These are phyloP conservation scores for Colletotrichum acutatum DNA, from an alignment of 2,329 filamentous ascomycete genomes.

Conservation along the genomic window DNA sequence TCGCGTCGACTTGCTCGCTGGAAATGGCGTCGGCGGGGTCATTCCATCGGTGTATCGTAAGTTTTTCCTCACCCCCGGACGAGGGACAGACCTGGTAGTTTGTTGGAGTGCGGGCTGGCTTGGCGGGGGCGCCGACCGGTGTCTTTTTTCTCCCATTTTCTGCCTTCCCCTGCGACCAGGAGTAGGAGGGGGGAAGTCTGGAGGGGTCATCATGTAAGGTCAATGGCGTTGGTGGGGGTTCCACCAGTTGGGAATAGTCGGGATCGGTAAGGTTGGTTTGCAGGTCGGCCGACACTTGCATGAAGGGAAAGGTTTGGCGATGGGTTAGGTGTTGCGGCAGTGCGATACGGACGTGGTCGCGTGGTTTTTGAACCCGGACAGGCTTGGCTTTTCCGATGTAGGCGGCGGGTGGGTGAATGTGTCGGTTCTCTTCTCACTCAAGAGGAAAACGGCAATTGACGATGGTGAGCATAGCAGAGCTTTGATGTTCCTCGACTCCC, in stretches of 20 bases:
- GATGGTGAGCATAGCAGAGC: neutral
- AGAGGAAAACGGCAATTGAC: neutral
- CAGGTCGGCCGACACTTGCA: neutral
- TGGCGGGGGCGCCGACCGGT: neutral
- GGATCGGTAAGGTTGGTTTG: neutral
- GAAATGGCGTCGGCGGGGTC: constrained; percentile 1
- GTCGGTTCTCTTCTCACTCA: neutral
- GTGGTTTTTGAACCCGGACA: neutral
- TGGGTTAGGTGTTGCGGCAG: neutral
- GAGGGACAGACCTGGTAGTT: constrained; percentile 1
- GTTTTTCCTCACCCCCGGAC: neutral
- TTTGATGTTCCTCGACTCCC: neutral
- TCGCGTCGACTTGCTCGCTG: neutral
- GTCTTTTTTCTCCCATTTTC: neutral
- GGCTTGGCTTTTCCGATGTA: neutral
- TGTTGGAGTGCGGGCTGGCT: neutral
- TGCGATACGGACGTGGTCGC: neutral
- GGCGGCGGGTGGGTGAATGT: neutral
- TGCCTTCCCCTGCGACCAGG: neutral
- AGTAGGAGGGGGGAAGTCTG: neutral
- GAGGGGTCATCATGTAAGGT: neutral
- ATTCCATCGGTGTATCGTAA: constrained; percentile 7
- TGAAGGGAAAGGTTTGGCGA: neutral
- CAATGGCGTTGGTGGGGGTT: neutral
- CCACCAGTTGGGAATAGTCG: neutral